Base-by-base conservation (phyloP, 371 early-diverging fungal species). In the Mucor circinelloides region DNA sequence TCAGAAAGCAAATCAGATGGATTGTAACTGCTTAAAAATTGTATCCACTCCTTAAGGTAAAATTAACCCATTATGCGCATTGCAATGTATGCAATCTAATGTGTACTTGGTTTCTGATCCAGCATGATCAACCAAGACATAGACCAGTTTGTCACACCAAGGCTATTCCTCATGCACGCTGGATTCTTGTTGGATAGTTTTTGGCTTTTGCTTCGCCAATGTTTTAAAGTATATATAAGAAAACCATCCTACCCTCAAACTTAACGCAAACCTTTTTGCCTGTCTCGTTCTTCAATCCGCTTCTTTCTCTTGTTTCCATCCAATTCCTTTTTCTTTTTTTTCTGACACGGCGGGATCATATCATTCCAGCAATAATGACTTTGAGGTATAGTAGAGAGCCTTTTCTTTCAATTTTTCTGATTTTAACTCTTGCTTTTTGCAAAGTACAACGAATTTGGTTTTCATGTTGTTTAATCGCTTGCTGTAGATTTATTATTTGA, bases 321-420 rank as follows among this genome's bases (percentile, higher is more conserved):
- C 19, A 60, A 19, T 30, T 60, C 60, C 31, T 67, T 71, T 44
- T 71, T 71, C 44, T 66, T 52, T 44, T 52, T 66, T 52, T 44
- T 52, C 54, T 23, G 52, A 48, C 13, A 46, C 52, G 21, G 56
- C 52, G 21, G 66, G 56, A 54, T 95, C 95, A 77, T 94, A 97
- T 44, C 94, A 86, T 72, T 98, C 97, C 30, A 98, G 75, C 28
- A 98, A 77, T 25, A 98, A 77, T 25, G 84, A 91, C 71, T 94
- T 92, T 19, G 97, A 96, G n/a, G 89, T 80, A 67, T 94, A 92
- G 68, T 91, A 97, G 1, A 90, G 84, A 0, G 91, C 91, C 67
- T 94, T 94, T 63, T 91, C 92, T 75, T 96, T 97, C 63, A 95
- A 70, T 69, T 93, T 92, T 38, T 95, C 93, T 12, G 96, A 80